Evolutionary conservation across 768 basidiomycete genomes (phyloP).

Genomic region (Albatrellus ellisii): DNA sequence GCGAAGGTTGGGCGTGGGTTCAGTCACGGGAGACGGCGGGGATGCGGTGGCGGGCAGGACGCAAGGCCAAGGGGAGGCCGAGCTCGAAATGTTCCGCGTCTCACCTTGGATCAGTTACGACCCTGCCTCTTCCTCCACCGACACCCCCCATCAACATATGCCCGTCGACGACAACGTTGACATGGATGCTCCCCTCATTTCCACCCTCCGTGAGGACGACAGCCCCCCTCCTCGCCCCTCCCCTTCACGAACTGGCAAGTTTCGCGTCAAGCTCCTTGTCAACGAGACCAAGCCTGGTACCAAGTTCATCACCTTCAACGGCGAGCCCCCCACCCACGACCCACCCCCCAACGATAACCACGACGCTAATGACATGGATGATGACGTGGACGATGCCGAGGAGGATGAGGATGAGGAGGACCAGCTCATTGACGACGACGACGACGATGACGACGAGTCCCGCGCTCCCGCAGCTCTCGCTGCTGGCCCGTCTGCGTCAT

Average conservation of each 20-base stretch:
- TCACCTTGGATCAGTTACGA: conserved; percentile 49
- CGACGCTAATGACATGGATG: conserved; percentile 4
- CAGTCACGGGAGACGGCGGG: no score
- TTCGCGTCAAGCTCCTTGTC: conserved; percentile 38
- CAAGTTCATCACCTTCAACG: conserved; percentile 21
- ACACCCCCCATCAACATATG: conserved; percentile 5
- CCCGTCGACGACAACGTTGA: conserved; percentile 31
- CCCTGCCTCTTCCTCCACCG: conserved; percentile 5
- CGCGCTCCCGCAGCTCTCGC: conserved; percentile 16
- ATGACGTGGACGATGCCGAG: conserved; percentile 38
- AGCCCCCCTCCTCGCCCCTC: conserved; percentile 40
- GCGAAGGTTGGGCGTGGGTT: no score
- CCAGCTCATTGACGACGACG: conserved; percentile 74
- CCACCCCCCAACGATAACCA: conserved; percentile 13
- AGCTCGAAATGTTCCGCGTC: conserved; percentile 35
- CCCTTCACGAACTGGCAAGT: conserved; percentile 22
- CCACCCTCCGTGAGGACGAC: conserved; percentile 60
- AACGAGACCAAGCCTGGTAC: conserved; percentile 29
- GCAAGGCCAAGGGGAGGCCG: conserved; percentile 5
- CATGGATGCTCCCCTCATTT: conserved; percentile 78
- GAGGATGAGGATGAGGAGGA: conserved; percentile 63
- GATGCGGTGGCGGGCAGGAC: background rate
- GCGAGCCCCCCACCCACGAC: no score
- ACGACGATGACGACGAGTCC: conserved; percentile 24
- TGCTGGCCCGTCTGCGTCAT: conserved; percentile 17